Evolutionary conservation across 2,329 filamentous ascomycete genomes (phyloP), one percentile per base, ranked within the genome.

Genomic region (Colletotrichum melonis): DNA sequence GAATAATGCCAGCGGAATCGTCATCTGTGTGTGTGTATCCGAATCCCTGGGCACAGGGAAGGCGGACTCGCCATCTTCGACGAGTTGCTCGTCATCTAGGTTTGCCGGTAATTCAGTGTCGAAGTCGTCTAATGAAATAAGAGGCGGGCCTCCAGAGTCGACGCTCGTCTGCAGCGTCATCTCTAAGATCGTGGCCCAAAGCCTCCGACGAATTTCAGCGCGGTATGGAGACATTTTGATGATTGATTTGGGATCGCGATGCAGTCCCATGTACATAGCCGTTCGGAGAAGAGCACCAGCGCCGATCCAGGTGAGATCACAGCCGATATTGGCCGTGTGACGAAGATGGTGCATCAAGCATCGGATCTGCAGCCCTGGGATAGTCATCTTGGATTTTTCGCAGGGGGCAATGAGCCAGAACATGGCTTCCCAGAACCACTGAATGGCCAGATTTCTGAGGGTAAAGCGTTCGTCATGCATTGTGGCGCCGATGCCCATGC

Each of bases 141-240:
- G 79, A 2, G 88, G 87, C 2, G 85, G 84, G 1, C 87, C 86
- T 0, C 89, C 88, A 0, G 86, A 84, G 69, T 88, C 86, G 28
- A 89, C 79, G 24, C 86, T 84, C 1, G 84, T 81, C 76, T 89
- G 87, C 14, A 90, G 68, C n/a, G 86, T 85, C 2, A 91, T 78
- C 76, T 91, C 89, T 5, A 90, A 69, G 12, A 90, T 84, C 0
- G 88, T 89, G 7, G 86, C 85, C 90, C 89, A 91, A 1, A 91
- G 77, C 3, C 89, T 83, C 4, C 89, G 82, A 2, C 89, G 84
- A 78, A 91, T 85, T 78, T 92, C 90, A 1, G 85, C 82, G 24
- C 84, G 82, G 46, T 88, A 84, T 0, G 80, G 76, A 2, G 86
- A 83, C 82, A 88, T 87, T 24, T 83, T 82, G 7, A 84, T 82